Evolutionary conservation across 2,329 filamentous ascomycete species (phyloP), one percentile per base, ranked within the genome.

Genomic region (Dothideomycetidae sp.): DNA sequence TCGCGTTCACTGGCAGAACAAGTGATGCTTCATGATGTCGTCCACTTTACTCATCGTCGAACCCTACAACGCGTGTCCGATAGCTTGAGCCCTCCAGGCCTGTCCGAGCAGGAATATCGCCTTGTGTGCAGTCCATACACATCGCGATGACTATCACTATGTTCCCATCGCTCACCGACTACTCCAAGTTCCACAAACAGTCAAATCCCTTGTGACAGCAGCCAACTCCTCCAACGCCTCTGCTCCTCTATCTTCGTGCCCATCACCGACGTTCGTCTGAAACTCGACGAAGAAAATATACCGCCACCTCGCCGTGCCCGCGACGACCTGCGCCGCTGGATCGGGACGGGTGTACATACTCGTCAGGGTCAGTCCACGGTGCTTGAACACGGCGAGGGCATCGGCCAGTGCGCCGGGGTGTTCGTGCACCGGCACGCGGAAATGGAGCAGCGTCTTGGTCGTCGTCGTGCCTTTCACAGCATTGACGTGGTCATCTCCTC

Each of bases 261-360:
- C 37, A 5, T 12, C 18, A 39, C 55, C 49, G 15, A 40, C 29
- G 46, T 60, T 61, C 54, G 73, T 68, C 54, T 80, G 72, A 50
- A 93, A 85, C 64, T 96, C 88, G 18, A 94, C 77, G 53, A 96
- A 86, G 62, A 96, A 94, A 26, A 94, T 72, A 60, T 96, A 96
- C 55, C 92, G 77, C 73, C 93, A 96, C 36, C 36, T 17, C 9
- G 4, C 15, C 10, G 9, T 17, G 7, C 21, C 21, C 21, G 7
- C n/a, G 7, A 7, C 21, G 7, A n/a, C 21, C 21, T 26, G 74
- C 47, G 65, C 62, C 28, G 70, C 64, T 39, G 81, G 70, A 50
- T 81, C 85, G 4, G 88, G 88, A 45, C 88, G 63, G 46, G 81
- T 85, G 54, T 85, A 86, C 57, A 96, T 93, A 55, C 79, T 88